Base-by-base conservation (phyloP, 1,284 basidiomycete species). In the Fomitopsis pinicola region DNA sequence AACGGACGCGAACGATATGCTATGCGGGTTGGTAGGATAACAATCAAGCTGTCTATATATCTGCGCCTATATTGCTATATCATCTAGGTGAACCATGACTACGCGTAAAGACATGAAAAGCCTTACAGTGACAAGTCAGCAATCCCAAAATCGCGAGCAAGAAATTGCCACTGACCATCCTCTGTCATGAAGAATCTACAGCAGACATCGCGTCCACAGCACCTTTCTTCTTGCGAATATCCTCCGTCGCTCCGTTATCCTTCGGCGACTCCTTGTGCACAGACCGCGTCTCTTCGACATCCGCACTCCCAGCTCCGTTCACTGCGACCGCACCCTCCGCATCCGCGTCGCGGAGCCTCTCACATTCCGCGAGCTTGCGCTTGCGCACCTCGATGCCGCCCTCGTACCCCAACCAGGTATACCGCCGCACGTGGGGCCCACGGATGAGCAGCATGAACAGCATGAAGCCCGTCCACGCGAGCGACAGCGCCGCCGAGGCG, bases 391-490 rank as follows among this genome's bases (percentile, higher is more conserved):
- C 70, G 5, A 59, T 65, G 3, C 76, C 76, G 30, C 76, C 75
- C 54, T 75, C 58, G 67, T 73, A 77, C 30, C 78, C 78, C 50
- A 79, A 62, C 77, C 78, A 79, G n/a, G 72, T 76, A 59, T 76
- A 70, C 14, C 75, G 70, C 38, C 62, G 57, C 40, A 72, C 73
- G 45, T 81, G 77, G 28, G 80, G 81, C 1, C 82, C 82, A 5
- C 81, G 75, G 14, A 74, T 9, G 19, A 80, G 65, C 46, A 83
- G 67, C 0, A 82, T 63, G 42, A 76, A 28, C 5, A 82, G 56
- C 60, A 77, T 74, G 63, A 75, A 76, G 0, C 73, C 80, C 15
- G 78, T 75, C 58, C 80, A 80, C 0, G 73, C 82, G 22, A 86
- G 68, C 1, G 80, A 80, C 42, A 82, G 72, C 9, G 74, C 22